Conservation (phyloP, 2,329 filamentous ascomycete species). For the Neocucurbitaria cava region DNA sequence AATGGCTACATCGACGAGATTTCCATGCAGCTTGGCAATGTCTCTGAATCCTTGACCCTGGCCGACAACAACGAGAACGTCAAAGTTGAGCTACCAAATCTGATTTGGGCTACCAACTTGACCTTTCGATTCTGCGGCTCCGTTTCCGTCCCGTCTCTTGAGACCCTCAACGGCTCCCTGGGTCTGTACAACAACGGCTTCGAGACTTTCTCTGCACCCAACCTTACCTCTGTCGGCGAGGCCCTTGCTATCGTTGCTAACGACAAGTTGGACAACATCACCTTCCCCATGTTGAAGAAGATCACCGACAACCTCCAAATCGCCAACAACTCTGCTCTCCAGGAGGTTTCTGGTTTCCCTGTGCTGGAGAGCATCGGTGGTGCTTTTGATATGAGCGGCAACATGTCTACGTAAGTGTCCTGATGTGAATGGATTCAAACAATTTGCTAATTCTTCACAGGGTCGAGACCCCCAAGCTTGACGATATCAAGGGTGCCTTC, state of each 20-base stretch:
- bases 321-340: slow-evolving; percentile 85
- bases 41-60: slow-evolving; percentile 74
- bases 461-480: slow-evolving; percentile 68
- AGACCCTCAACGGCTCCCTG: slow-evolving; percentile 76
- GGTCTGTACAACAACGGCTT: slow-evolving; percentile 85
- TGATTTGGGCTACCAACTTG: slow-evolving; percentile 79
- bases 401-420: slow-evolving; percentile 76
- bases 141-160: slow-evolving; percentile 76
- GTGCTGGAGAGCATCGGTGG: slow-evolving; percentile 73
- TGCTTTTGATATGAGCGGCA: slow-evolving; percentile 84
- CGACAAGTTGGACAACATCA: slow-evolving; percentile 71
- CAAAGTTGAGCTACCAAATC: slow-evolving; percentile 76
- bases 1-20: slow-evolving; percentile 81
- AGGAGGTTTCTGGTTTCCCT: slow-evolving; percentile 70
- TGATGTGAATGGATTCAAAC: background rate
- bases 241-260: slow-evolving; percentile 66
- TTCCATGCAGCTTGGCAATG: slow-evolving; percentile 78
- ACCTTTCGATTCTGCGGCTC: slow-evolving; percentile 80
- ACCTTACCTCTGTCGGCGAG: slow-evolving; percentile 71
- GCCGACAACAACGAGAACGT: slow-evolving; percentile 80
- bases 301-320: slow-evolving; percentile 83
- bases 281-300: slow-evolving; percentile 70
- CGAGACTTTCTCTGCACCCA: slow-evolving; percentile 66
- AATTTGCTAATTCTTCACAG: slow-evolving; percentile 58
- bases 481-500: slow-evolving; percentile 57